Conservation (phyloP, 2,329 filamentous ascomycete species). For the Calonectria crousiana region DNA sequence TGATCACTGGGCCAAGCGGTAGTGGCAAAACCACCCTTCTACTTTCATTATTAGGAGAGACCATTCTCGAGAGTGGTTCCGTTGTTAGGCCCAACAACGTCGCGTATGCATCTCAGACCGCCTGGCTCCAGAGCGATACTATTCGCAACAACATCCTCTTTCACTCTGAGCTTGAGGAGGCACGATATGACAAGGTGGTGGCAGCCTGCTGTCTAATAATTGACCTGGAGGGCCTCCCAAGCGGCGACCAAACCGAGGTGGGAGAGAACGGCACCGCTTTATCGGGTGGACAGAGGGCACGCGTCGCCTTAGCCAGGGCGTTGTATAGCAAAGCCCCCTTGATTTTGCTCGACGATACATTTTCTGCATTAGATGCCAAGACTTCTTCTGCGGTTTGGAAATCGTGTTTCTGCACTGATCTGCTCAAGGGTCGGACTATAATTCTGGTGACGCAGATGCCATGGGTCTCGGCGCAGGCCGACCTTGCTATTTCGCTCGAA, state of each 20-base stretch:
- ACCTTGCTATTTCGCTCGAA: conserved; percentile 59
- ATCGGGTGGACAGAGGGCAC: conserved; percentile 69
- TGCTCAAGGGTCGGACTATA: conserved; percentile 66
- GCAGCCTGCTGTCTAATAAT: conserved; percentile 65
- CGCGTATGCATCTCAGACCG: conserved; percentile 67
- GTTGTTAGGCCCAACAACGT: conserved; percentile 64
- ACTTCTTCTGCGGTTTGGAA: conserved; percentile 68
- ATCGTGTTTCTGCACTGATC: conserved; percentile 66
- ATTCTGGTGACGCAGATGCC: conserved; percentile 69
- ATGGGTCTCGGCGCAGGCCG: conserved; percentile 64
- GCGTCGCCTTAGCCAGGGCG: conserved; percentile 67
- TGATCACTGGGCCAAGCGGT: conserved; percentile 66
- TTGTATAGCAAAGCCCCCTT: conserved; percentile 68
- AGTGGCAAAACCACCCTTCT: conserved; percentile 69
- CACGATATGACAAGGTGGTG: conserved; percentile 66
- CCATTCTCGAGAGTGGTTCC: conserved; percentile 60
- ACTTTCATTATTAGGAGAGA: conserved; percentile 66
- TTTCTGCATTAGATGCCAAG: conserved; percentile 70
- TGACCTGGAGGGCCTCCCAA: conserved; percentile 64
- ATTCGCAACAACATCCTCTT: conserved; percentile 68
- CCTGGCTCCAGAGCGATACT: conserved; percentile 69
- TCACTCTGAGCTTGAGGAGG: conserved; percentile 61
- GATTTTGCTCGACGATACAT: conserved; percentile 69
- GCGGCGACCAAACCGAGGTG: conserved; percentile 64
- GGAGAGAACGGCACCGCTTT: conserved; percentile 67